A percentile compares a stretch with the other conserved stretches of the same genome.
Evolutionary conservation across 225 moss, liverwort and hornwort species (phyloP).

Genomic region (Pseudoscleropodium purum): DNA sequence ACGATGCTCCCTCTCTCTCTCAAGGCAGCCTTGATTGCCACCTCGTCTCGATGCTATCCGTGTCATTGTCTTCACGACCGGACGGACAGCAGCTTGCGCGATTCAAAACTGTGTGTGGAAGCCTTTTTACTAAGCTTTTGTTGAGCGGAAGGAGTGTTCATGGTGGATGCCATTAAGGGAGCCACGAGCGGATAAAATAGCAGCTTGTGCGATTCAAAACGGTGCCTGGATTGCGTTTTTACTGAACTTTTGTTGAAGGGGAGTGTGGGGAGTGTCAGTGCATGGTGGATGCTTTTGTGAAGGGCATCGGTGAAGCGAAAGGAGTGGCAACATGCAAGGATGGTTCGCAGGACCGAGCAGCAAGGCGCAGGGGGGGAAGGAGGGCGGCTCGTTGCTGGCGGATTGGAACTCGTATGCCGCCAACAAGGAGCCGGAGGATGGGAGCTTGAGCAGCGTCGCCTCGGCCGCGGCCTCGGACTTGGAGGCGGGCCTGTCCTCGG

Average conservation of each 20-base stretch:
- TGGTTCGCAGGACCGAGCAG: slow-evolving; percentile 81
- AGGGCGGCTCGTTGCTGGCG: slow-evolving; percentile 62
- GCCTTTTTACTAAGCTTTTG: background rate
- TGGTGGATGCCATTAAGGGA: background rate
- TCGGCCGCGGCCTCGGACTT: slow-evolving; percentile 64
- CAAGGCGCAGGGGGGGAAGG: slow-evolving; percentile 32
- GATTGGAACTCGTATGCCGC: slow-evolving; percentile 90
- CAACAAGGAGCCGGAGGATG: slow-evolving; percentile 36
- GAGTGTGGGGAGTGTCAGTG: background rate
- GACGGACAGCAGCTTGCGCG: background rate
- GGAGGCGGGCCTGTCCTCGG: slow-evolving; percentile 78
- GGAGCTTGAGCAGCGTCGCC: slow-evolving; percentile 36
- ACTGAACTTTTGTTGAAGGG: background rate
- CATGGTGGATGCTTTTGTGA: background rate
- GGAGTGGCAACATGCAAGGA: slow-evolving; percentile 37
- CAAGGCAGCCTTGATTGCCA: background rate
- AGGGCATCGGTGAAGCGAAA: background rate
- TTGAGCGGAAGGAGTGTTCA: background rate
- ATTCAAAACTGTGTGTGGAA: background rate
- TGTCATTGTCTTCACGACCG: background rate
- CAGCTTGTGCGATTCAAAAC: background rate
- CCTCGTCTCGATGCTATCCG: background rate
- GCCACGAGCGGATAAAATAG: background rate
- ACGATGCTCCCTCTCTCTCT: background rate
- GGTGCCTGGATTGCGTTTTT: background rate